A percentile compares a stretch with the other conserved stretches of the same genome.
phyloP scores from a whole-genome alignment of 2,329 filamentous ascomycete species.

The Pseudogymnoascus sp. region DNA sequence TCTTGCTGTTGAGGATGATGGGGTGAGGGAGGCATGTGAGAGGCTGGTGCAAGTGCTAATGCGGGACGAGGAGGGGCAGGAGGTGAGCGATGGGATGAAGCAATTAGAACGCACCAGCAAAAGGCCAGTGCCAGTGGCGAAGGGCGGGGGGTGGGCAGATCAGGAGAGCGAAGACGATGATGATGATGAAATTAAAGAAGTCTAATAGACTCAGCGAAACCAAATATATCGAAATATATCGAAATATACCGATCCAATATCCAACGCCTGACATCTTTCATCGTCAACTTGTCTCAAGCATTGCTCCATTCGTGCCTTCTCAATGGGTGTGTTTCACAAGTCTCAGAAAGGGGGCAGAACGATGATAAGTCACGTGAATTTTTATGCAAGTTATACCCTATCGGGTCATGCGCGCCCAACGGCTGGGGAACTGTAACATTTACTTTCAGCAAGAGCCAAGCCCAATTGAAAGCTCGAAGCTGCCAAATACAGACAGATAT shows the following conservation, averaged over 20 bases:
- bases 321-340: constrained; percentile 6
- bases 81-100: constrained; percentile 25
- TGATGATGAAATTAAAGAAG: constrained; percentile 29
- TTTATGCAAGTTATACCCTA: background rate
- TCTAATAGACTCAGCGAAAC: constrained; percentile 18
- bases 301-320: background rate
- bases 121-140: constrained; percentile 12
- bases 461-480: background rate
- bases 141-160: constrained; percentile 12
- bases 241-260: constrained; percentile 3
- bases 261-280: background rate
- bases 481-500: background rate
- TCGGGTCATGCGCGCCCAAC: background rate
- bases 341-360: constrained; percentile 1
- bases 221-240: background rate
- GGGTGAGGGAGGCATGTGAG: constrained; percentile 77
- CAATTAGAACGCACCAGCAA: constrained; percentile 16
- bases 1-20: constrained; percentile 66
- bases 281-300: constrained; percentile 1
- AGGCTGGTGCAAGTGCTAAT: constrained; percentile 65
- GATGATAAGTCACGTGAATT: background rate
- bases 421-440: background rate
- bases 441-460: background rate
- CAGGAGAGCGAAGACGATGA: constrained; percentile 23
- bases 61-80: constrained; percentile 27